Conservation (phyloP, 2,329 filamentous ascomycete species). For the Verticillium klebahnii region DNA sequence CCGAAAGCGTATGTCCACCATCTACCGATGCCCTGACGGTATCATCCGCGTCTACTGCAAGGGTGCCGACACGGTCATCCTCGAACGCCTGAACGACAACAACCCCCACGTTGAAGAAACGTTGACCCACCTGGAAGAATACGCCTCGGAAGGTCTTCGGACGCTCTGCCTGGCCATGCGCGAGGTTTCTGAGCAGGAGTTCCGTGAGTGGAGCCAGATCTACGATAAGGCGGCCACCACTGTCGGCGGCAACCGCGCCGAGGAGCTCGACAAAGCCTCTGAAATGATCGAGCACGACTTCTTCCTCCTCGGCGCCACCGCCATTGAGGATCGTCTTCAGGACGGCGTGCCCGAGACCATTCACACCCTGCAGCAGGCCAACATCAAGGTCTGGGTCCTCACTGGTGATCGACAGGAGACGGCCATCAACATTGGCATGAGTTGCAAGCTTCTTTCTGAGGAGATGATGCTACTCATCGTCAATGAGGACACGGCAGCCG, state of each 20-base stretch:
- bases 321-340: constrained; percentile 94
- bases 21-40: constrained; percentile 93
- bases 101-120: constrained; percentile 89
- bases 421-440: constrained; percentile 99
- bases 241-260: constrained; percentile 84
- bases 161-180: constrained; percentile 94
- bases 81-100: constrained; percentile 79
- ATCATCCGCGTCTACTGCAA: constrained; percentile 94
- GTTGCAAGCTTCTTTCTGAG: constrained; percentile 95
- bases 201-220: constrained; percentile 77
- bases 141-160: constrained; percentile 90
- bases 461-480: constrained; percentile 98
- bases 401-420: constrained; percentile 98
- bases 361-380: constrained; percentile 90
- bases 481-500: constrained; percentile 78
- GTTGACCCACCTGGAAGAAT: constrained; percentile 93
- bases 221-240: constrained; percentile 88
- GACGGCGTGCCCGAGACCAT: constrained; percentile 98
- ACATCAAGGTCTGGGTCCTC: constrained; percentile 98
- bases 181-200: constrained; percentile 86
- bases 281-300: constrained; percentile 94
- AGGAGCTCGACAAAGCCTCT: constrained; percentile 94
- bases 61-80: constrained; percentile 94
- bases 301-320: constrained; percentile 86
- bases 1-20: constrained; percentile 94